Evolutionary conservation across 2,329 filamentous ascomycete species (phyloP), one percentile per base, ranked within the genome.

Genomic region (Xylariaceae sp.): DNA sequence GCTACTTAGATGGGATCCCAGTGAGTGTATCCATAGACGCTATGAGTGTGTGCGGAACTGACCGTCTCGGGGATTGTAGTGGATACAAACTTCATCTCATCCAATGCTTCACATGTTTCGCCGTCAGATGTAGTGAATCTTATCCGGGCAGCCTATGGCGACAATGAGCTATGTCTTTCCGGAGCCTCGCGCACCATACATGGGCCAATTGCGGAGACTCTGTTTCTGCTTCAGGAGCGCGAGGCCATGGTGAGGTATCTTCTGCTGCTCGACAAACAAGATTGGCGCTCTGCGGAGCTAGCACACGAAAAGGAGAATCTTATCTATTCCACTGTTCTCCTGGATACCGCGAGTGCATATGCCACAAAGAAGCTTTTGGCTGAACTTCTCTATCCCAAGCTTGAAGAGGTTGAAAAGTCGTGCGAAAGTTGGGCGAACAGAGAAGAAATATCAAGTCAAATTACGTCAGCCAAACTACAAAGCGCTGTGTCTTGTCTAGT

Each of bases 1-100:
- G 1, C 79, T 88, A 47, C 72, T 78, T 21, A 80, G 74, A 49
- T 98, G 90, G 88, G 79, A 78, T 44, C 83, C 88, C 44, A 79
- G 85, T 90, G 65, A 55, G 72, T 57, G 7, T 19, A 32, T 40
- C 13, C 19, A 16, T 3, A 19, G 14, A 24, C 23, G 12, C 5
- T 13, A 26, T 26, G 15, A 5, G 7, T 6, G 24, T 12, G 12
- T 26, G 5, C n/a, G n/a, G n/a, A n/a, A 12, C 47, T 53, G 32
- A 53, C 36, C 29, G 5, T 45, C 29, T 37, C n/a, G 24, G 5
- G 6, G 6, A 14, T 14, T 14, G 11, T 33, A 83, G 78, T 68
- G 24, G 86, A 94, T 49, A 64, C 73, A 35, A 62, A 68, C 4
- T 85, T 83, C 56, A 74, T 77, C n/a, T 70, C 75, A 5, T 71